A percentile compares a stretch with the other conserved stretches of the same genome.
These are phyloP conservation scores for Penicillium pancosmium DNA, from an alignment of 495 filamentous ascomycete species.

Conservation along the genomic window DNA sequence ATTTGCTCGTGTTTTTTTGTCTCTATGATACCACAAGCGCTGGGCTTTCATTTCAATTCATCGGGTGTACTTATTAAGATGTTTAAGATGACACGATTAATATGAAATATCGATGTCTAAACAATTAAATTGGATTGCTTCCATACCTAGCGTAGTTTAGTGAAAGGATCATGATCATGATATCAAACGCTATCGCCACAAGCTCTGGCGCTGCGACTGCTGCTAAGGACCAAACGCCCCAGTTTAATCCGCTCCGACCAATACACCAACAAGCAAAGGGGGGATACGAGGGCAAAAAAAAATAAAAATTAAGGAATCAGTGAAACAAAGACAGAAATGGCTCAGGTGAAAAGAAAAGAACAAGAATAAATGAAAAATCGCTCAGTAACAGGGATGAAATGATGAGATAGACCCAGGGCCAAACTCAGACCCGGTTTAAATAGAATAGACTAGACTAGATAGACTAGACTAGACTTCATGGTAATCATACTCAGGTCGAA, in stretches of 20 bases:
- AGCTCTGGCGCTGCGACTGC: too few species aligned
- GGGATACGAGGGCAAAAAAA: not conserved
- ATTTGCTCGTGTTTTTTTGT: conserved; percentile 20
- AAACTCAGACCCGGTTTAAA: too few species aligned
- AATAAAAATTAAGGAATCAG: not conserved
- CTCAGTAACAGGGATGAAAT: not conserved
- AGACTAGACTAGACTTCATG: conserved; percentile 20
- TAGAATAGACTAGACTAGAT: too few species aligned
- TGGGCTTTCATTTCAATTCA: conserved; percentile 23
- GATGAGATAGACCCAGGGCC: too few species aligned
- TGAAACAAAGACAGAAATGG: not conserved
- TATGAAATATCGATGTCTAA: not conserved
- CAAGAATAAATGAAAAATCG: not conserved
- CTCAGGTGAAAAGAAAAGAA: not conserved
- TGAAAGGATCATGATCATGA: too few species aligned
- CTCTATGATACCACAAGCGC: conserved; percentile 45
- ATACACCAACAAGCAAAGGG: conserved; percentile 1
- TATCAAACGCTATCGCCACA: too few species aligned
- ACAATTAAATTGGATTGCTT: too few species aligned
- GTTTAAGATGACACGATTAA: not conserved
- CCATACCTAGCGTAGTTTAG: too few species aligned
- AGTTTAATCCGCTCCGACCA: not conserved
- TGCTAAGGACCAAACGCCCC: conserved; percentile 4
- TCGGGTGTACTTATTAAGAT: not conserved
- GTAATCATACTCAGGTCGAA: conserved; percentile 14